Evolutionary conservation across 306 rosid genomes (phyloP).

Genomic region (Oemleria cerasiformis): DNA sequence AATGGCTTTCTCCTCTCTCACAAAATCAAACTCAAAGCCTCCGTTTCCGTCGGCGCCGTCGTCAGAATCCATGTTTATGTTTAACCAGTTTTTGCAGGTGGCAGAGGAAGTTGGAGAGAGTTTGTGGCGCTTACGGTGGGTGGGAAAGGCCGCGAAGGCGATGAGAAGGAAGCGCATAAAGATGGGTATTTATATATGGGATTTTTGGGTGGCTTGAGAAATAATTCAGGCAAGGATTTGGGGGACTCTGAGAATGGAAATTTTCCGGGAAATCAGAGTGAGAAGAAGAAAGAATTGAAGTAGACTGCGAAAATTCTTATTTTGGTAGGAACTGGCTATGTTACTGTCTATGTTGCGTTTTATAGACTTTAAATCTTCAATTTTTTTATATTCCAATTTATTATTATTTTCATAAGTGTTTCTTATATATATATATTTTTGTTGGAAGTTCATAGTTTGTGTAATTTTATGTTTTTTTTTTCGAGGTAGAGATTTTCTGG

Average conservation of each 20-base stretch:
- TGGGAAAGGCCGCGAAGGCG: background rate
- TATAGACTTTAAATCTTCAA: too few species aligned
- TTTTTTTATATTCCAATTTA: too few species aligned
- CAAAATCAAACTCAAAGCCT: conserved; percentile 3
- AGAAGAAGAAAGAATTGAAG: background rate
- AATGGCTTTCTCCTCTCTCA: conserved; percentile 36
- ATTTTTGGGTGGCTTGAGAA: background rate
- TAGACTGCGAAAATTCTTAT: too few species aligned
- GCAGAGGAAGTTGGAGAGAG: background rate
- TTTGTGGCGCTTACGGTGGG: background rate
- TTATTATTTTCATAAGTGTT: too few species aligned
- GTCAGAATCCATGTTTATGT: conserved; percentile 11
- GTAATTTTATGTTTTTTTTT: too few species aligned
- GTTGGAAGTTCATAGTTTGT: too few species aligned
- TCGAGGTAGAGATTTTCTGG: too few species aligned
- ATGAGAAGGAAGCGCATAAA: conserved; percentile 4
- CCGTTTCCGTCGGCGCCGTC: background rate
- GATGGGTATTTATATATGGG: background rate
- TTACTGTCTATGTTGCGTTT: too few species aligned
- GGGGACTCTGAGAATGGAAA: background rate
- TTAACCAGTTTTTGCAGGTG: background rate
- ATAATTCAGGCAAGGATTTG: background rate
- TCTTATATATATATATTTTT: too few species aligned
- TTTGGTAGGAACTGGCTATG: too few species aligned
- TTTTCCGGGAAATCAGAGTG: background rate